Base-by-base conservation (phyloP, 106 monocot species). In the Platanthera zijinensis region DNA sequence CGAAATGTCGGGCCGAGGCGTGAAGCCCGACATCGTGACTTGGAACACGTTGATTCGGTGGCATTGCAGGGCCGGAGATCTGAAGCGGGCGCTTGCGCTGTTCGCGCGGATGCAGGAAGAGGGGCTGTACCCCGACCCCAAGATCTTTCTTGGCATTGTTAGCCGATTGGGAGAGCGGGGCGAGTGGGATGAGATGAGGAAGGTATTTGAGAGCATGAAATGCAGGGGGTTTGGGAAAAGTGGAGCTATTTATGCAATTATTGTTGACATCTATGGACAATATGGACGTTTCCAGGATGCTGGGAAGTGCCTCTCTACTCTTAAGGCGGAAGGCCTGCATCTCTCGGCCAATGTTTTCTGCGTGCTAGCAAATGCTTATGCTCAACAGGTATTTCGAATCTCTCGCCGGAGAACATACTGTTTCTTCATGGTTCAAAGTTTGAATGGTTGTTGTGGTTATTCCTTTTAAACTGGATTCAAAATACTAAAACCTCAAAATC, bases 231-330 rank as follows among this genome's bases (percentile, higher is more conserved):
- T 91, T 48, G 75, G 78, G 22, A 77, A 85, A 48, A 90, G 84
- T 75, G 84, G 92, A 22, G 50, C 82, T 57, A 57, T 95, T 51
- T 92, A 86, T 73, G 92, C 92, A 11, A 78, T 88, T 4, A 46
- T 95, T 48, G 88, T 85, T 25, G 95, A 95, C 79, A 92, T 95
- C 54, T 92, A 88, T 56, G 95, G 95, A 21, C 95, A 95, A 63
- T 95, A 95, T 69, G 92, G 92, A 51, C 78, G 52, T 82, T 92
- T 86, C 80, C 71, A 39, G 19, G 78, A 84, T 76, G 87, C 92
- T 11, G 82, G 80, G 75, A 79, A 92, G 49, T 90, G 87, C 67
- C 73, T 95, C 0, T 59, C 81, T 76, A 87, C 92, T 52, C 85
- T 95, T 72, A 87, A 84, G 73, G 89, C 82, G 1, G 83, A 95